Evolutionary conservation across 257 asterid species (phyloP), one percentile per base, ranked within the genome.

Genomic region (Solanum habrochaites): DNA sequence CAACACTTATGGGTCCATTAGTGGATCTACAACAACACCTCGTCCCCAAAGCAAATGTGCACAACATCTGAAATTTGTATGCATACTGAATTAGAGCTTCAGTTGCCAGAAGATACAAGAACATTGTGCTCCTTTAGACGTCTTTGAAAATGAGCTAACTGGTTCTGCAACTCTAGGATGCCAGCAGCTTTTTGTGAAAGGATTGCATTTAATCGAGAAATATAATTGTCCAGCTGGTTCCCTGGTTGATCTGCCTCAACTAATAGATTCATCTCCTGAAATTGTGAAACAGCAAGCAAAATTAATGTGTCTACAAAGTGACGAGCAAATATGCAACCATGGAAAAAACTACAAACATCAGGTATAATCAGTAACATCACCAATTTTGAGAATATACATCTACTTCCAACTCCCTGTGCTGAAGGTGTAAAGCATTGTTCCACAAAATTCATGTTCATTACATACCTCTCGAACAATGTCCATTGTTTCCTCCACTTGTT

Each of bases 211-310:
- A 97, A 87, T 91, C 92, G 92, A 62, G 98, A 87, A 58, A 96
- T 88, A 73, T 97, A 97, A 72, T 92, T 94, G 86, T 95, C 99
- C 85, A 97, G 89, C 88, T 94, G 97, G 89, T 92, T 97, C 40
- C 99, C 99, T 7, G 99, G 99, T 89, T 94, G 98, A 89, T 96
- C 99, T 25, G 98, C 99, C 90, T 93, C 96, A 80, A 95, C 99
- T 91, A 97, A 91, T 82, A 97, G 96, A 91, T 92, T 93, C 99
- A 97, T 97, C 91, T 97, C 99, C 99, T 97, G 93, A 52, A 81
- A 81, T 81, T 29, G 45, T 18, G 67, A 81, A 81, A 31, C 27
- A 85, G 66, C 32, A 20, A 29, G 69, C 70, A 69, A 52, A 49
- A 29, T 43, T 85, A 69, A 9, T 25, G 70, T 69, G 39, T 45